phyloP scores from a whole-genome alignment of 345 rosid genomes.

The Trapa bicornis region DNA sequence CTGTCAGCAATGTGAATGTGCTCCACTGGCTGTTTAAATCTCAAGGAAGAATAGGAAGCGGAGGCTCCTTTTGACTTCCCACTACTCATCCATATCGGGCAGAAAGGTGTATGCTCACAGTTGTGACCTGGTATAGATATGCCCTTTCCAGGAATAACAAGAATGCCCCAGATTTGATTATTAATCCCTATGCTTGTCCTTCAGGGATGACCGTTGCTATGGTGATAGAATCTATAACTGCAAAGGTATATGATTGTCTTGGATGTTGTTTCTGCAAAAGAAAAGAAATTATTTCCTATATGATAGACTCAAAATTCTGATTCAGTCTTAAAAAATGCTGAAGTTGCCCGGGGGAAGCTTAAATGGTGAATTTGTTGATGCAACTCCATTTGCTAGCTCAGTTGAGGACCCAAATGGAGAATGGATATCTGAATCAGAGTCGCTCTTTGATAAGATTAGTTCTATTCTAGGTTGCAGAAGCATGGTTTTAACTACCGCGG shows the following conservation, averaged over 20 bases:
- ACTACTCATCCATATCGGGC: too few species aligned
- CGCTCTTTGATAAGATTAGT: conserved; percentile 79
- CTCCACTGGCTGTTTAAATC: too few species aligned
- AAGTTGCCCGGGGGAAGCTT: conserved; percentile 65
- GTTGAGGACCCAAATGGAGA: conserved; percentile 31
- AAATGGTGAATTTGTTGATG: conserved; percentile 75
- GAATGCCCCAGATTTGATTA: conserved; percentile 98
- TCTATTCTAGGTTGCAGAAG: conserved; percentile 30
- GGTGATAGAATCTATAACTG: conserved; percentile 94
- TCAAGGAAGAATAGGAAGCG: too few species aligned
- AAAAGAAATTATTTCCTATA: background rate
- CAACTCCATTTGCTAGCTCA: conserved; percentile 74
- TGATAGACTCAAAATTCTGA: background rate
- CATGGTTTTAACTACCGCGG: conserved; percentile 82
- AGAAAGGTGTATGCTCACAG: conserved; percentile 96
- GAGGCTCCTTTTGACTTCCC: too few species aligned
- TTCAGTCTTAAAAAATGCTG: background rate
- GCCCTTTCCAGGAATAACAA: conserved; percentile 93
- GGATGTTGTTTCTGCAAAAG: too few species aligned
- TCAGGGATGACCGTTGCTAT: conserved; percentile 96
- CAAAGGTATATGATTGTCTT: conserved; percentile 41
- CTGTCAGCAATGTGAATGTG: too few species aligned
- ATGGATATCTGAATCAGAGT: conserved; percentile 29
- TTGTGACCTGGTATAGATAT: conserved; percentile 92
- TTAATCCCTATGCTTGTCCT: conserved; percentile 98